Evolutionary conservation across 108 stramenopile species (phyloP).

Genomic region (Cyclostephanos tholiformis): DNA sequence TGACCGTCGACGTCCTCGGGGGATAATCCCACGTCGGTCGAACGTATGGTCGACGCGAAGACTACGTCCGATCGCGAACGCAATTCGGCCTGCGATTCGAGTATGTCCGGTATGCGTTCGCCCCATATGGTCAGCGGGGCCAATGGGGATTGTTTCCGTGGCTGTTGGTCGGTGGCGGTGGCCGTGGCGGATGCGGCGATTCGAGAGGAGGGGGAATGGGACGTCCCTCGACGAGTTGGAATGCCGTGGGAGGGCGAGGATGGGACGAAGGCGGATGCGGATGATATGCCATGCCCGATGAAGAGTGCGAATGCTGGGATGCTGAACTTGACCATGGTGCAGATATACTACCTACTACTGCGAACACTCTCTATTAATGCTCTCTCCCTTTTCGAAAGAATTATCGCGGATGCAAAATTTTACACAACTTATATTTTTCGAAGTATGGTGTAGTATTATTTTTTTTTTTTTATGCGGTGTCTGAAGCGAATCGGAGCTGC

Average conservation of each 20-base stretch:
- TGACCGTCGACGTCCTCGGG: conserved; percentile 60
- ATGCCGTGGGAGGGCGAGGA: too few relatives aligned
- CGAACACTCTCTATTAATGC: too few relatives aligned
- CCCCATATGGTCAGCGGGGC: conserved; percentile 80
- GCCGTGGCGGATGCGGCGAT: too few relatives aligned
- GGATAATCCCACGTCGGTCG: conserved; percentile 56
- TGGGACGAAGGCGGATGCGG: conserved; percentile 32
- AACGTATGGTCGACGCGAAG: conserved; percentile 67
- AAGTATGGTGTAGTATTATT: too few relatives aligned
- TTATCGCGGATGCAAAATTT: too few relatives aligned
- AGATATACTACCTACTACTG: too few relatives aligned
- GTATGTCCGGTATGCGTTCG: conserved; percentile 62
- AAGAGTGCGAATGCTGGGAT: conserved; percentile 38
- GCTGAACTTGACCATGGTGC: conserved; percentile 43
- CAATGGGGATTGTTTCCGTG: conserved; percentile 46
- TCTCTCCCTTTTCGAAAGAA: background rate
- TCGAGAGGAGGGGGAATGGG: background rate
- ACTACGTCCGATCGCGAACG: conserved; percentile 33
- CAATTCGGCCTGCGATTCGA: conserved; percentile 53
- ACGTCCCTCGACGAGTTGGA: background rate
- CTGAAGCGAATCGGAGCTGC: too few relatives aligned
- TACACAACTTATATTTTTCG: too few relatives aligned
- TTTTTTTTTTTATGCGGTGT: background rate
- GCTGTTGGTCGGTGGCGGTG: background rate
- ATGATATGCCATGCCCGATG: conserved; percentile 27